These are phyloP conservation scores for Byssochlamys sp. DNA, from an alignment of 2,329 filamentous ascomycete genomes.

Conservation along the genomic window DNA sequence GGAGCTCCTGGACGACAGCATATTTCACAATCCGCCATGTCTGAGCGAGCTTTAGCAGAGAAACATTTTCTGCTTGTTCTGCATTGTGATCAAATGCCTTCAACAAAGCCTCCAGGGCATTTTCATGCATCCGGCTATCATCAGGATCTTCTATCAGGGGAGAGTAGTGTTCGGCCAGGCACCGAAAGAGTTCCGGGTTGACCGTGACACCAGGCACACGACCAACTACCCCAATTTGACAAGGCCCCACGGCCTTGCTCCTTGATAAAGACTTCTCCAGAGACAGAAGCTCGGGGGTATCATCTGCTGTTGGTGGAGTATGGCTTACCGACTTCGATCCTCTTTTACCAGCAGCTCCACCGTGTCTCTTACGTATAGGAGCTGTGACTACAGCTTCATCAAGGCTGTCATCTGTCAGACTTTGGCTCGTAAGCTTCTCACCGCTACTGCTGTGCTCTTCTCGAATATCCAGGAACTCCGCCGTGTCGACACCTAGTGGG, in stretches of 20 bases:
- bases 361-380: constrained; percentile 38
- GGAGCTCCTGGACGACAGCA: constrained; percentile 42
- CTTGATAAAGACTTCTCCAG: constrained; percentile 43
- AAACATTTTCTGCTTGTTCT: constrained; percentile 41
- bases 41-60: constrained; percentile 45
- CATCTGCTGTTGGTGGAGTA: constrained; percentile 43
- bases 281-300: constrained; percentile 39
- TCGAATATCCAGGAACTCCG: constrained; percentile 31
- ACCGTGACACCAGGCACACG: constrained; percentile 38
- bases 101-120: constrained; percentile 24
- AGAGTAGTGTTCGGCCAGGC: constrained; percentile 36
- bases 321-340: constrained; percentile 45
- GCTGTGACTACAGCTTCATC: constrained; percentile 48
- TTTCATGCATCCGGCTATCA: constrained; percentile 12
- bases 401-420: constrained; percentile 48
- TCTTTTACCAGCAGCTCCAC: constrained; percentile 37
- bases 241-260: constrained; percentile 29
- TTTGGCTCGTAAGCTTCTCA: constrained; percentile 41
- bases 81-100: constrained; percentile 46
- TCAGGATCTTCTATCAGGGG: constrained; percentile 23
- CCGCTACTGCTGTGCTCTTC: constrained; percentile 36
- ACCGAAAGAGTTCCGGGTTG: constrained; percentile 32
- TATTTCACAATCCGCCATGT: constrained; percentile 50
- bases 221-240: constrained; percentile 43
- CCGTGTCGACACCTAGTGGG: constrained; percentile 29